Evolutionary conservation across 139 green algal species (phyloP), one percentile per base, ranked within the genome.

Genomic region (Tetradesmus lagerheimii): DNA sequence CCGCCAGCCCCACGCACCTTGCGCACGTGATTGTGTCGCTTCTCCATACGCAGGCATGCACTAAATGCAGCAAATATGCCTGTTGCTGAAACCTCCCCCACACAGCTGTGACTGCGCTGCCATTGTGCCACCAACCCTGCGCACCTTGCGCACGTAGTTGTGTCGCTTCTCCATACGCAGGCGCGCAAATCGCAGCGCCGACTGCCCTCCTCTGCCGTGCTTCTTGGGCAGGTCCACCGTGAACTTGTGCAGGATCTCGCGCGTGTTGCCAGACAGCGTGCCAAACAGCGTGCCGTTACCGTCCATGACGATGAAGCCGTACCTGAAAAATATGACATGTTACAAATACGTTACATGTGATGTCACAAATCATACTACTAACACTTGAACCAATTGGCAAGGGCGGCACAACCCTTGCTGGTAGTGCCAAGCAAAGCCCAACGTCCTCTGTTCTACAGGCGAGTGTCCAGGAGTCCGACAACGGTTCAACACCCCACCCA

Each of bases 271-370:
- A n/a, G 83, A 95, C 85, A 99, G 93, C 5, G 98, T 99, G 86
- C 98, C 98, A 95, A 98, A 99, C 83, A 99, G 92, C 29, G 93
- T 95, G 37, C 98, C 98, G 92, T 99, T 99, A 41, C 98, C 98
- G 85, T 99, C 98, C 98, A 99, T 99, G 35, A 99, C 95, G 80
- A 99, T 99, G 95, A 99, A 99, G 31, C 98, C 98, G 88, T 99
- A 99, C 94, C 96, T 99, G 83, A 90, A 75, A 38, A 9, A 67
- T 34, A 18, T 8, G 5, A 71, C 3, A n/a, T 31, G 18, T 71
- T 31, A 71, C 3, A 71, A 31, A 31, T n/a, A 57, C 31, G 57
- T 71, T 71, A 62, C 47, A 62, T 14, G 4, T 8, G 43, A 4
- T 50, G 43, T 50, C 43, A n/a, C n/a, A n/a, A n/a, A n/a, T n/a